Percentiles rank a stretch among this genome's conserved stretches.
phyloP scores from a whole-genome alignment of 1,284 basidiomycete species.

The Laetiporus sulphureus region DNA sequence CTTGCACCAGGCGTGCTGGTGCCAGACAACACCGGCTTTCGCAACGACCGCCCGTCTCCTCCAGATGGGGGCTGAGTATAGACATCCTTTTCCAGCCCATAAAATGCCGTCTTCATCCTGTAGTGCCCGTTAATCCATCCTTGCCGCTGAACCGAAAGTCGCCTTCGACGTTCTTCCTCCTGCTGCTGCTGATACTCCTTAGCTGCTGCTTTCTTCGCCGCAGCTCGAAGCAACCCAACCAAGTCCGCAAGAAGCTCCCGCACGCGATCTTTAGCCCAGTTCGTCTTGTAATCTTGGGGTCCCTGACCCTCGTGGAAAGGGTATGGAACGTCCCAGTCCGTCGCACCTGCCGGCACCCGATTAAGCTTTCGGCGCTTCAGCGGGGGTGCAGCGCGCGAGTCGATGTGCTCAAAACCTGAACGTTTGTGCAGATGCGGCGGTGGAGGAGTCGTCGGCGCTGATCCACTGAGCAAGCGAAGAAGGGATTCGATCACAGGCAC shows the following conservation, averaged over 20 bases:
- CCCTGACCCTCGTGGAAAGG: constrained; percentile 66
- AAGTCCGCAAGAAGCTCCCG: constrained; percentile 57
- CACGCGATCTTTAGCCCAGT: constrained; percentile 57
- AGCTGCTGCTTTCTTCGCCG: constrained; percentile 29
- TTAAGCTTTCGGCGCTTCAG: constrained; percentile 56
- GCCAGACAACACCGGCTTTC: too few species aligned
- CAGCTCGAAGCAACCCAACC: constrained; percentile 50
- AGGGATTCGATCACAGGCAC: constrained; percentile 58
- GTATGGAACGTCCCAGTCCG: constrained; percentile 75
- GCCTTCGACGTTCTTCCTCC: constrained; percentile 3
- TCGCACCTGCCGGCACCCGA: constrained; percentile 66
- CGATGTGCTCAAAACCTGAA: constrained; percentile 5
- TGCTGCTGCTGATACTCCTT: constrained; percentile 19
- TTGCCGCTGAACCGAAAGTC: constrained; percentile 17
- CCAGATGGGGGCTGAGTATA: too few species aligned
- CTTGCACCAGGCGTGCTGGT: neutral
- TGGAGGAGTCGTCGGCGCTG: constrained; percentile 10
- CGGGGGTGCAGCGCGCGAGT: constrained; percentile 21
- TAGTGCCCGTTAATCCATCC: constrained; percentile 24
- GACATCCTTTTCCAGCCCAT: constrained; percentile 14
- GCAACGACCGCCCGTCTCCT: too few species aligned
- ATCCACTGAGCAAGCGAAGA: constrained; percentile 35
- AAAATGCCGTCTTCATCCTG: constrained; percentile 25
- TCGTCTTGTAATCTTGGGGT: constrained; percentile 48
- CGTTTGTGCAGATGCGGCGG: constrained; percentile 9